phyloP scores from a whole-genome alignment of 805 yeast species.

The Candida adriatica region DNA sequence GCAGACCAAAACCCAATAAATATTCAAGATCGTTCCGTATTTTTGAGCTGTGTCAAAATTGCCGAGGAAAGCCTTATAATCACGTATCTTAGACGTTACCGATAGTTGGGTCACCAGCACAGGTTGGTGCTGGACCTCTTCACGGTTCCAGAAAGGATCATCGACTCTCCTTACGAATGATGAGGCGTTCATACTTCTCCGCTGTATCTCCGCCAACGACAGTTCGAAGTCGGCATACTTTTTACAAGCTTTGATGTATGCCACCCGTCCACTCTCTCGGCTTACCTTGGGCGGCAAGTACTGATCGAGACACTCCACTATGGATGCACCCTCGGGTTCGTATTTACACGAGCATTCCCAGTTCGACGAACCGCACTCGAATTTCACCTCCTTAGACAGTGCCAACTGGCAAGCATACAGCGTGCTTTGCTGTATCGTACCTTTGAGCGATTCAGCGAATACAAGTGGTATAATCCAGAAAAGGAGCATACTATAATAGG shows the following conservation, averaged over 20 bases:
- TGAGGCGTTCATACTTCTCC: constrained; percentile 11
- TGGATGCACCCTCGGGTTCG: constrained; percentile 15
- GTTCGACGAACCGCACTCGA: constrained; percentile 12
- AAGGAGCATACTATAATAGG: too few species aligned
- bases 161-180: constrained; percentile 2
- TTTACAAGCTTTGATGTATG: constrained; percentile 6
- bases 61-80: constrained; percentile 21
- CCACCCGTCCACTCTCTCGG: constrained; percentile 5
- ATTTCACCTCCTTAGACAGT: constrained; percentile 8
- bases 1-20: constrained; percentile 16
- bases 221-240: constrained; percentile 3
- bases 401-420: constrained; percentile 21
- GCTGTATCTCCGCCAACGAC: constrained; percentile 6
- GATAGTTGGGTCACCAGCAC: constrained; percentile 8
- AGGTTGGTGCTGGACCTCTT: constrained; percentile 11
- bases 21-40: constrained; percentile 16
- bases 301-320: constrained; percentile 16
- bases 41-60: constrained; percentile 19
- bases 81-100: constrained; percentile 12
- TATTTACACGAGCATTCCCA: constrained; percentile 17
- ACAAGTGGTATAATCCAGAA: too few species aligned
- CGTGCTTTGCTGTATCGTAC: constrained; percentile 19
- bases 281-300: constrained; percentile 11
- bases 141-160: constrained; percentile 8
- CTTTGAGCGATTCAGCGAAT: constrained; percentile 13